A percentile compares a stretch with the other conserved stretches of the same genome.
These are phyloP conservation scores for Alternaria postmessia DNA, from an alignment of 2,329 filamentous ascomycete species.

Conservation along the genomic window DNA sequence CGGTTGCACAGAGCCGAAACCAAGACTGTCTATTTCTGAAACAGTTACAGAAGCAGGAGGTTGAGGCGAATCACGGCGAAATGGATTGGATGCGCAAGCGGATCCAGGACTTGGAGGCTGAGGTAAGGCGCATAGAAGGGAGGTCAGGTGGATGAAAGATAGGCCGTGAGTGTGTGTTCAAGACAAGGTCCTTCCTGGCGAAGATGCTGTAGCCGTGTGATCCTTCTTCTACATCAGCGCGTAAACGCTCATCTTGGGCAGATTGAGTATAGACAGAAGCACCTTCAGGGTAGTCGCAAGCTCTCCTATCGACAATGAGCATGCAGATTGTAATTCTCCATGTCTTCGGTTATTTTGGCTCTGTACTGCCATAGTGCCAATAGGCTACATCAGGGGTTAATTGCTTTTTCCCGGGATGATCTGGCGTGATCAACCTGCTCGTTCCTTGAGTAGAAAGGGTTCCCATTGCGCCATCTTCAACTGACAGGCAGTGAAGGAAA, in stretches of 20 bases:
- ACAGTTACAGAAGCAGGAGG: background rate
- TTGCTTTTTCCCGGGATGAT: constrained; percentile 6
- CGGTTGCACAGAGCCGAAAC: constrained; percentile 4
- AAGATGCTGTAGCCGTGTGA: background rate
- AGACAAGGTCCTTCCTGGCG: background rate
- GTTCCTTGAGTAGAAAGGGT: constrained; percentile 1
- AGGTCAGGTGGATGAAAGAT: constrained; percentile 4
- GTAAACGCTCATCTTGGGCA: constrained; percentile 1
- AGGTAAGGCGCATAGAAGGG: background rate
- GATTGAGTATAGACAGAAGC: background rate
- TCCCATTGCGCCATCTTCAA: background rate
- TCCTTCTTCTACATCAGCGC: background rate
- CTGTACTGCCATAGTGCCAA: background rate
- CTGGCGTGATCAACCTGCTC: background rate
- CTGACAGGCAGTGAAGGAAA: background rate
- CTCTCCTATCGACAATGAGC: background rate
- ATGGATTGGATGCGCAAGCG: constrained; percentile 1
- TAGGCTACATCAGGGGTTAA: background rate
- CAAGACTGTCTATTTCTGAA: constrained; percentile 3
- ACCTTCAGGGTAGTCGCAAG: background rate
- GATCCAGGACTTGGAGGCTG: background rate
- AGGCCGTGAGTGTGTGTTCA: background rate
- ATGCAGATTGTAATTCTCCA: background rate
- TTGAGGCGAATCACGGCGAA: constrained; percentile 3
- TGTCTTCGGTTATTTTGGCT: background rate